Evolutionary conservation across 2,329 filamentous ascomycete species (phyloP).

Genomic region (Magnaporthales sp.): DNA sequence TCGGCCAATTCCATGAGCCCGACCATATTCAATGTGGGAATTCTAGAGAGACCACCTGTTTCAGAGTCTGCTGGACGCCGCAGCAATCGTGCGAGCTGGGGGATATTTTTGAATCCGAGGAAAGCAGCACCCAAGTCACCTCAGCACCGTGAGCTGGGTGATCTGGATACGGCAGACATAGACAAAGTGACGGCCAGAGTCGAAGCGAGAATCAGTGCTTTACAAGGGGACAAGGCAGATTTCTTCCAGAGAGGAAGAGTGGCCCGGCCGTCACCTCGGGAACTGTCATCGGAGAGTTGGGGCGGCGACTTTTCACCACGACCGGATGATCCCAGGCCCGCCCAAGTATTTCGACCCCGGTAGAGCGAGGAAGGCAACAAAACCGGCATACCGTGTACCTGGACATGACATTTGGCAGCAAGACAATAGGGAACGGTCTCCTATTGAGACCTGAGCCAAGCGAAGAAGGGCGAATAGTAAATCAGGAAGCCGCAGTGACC

Average conservation of each 20-base stretch:
- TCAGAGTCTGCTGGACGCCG: neutral
- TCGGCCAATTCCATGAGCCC: neutral
- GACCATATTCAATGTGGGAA: neutral
- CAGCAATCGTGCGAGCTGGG: neutral
- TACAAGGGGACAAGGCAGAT: neutral
- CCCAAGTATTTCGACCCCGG: neutral
- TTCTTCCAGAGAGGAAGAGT: neutral
- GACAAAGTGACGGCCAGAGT: neutral
- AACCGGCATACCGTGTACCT: neutral
- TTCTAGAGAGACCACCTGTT: neutral
- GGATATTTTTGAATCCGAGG: neutral
- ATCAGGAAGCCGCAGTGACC: neutral
- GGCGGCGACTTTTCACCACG: neutral
- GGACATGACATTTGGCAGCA: neutral
- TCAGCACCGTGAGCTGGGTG: neutral
- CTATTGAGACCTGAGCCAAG: neutral
- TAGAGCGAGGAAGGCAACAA: neutral
- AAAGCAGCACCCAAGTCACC: neutral
- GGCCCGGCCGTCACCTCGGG: neutral
- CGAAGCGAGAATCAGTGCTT: neutral
- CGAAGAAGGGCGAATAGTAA: neutral
- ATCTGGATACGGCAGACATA: neutral
- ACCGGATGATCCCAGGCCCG: neutral
- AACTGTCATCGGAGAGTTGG: neutral
- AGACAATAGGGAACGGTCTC: neutral